Base-by-base conservation (phyloP, 1,284 basidiomycete genomes). In the Rhodotorula sp. region DNA sequence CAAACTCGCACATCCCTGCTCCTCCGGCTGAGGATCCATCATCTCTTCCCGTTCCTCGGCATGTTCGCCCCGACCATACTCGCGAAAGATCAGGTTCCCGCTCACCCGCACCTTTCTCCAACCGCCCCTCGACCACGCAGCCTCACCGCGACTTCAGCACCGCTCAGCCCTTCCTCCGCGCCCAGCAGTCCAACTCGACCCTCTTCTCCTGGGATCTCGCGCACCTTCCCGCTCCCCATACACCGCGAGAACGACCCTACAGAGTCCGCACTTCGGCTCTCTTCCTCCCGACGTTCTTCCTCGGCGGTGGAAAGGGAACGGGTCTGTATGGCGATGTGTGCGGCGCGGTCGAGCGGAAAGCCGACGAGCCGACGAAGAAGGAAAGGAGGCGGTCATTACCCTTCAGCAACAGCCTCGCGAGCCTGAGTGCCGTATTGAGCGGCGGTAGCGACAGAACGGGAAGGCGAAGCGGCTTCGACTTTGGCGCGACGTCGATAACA, bases 171-270 rank as follows among this genome's bases (percentile, higher is more conserved):
- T n/a, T 48, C 5, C 44, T 65, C 48, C 51, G 49, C 47, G 46
- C 57, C 0, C 49, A 60, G 19, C 20, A 49, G 5, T 60, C 55
- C 6, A n/a, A 6, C 7, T 27, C 56, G 7, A 68, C 64, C 7
- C 61, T 73, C 48, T 64, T 56, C 62, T 59, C 66, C 1, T 68
- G 46, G n/a, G 72, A 73, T 49, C 47, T 71, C 22, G 39, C 52
- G 5, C 69, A 66, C 61, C 55, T 71, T 20, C 66, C 69, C 11
- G 66, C 66, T 4, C 72, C 66, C 1, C 2, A 36, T 8, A 62
- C 69, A 9, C 66, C 66, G 24, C 53, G 64, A 39, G 69, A 66
- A 29, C 34, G n/a, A n/a, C 66, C 66, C 2, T 68, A 27, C 32
- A 20, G 49, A 24, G 64, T 72, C 30, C 17, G 44, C 9, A 32